phyloP scores from a whole-genome alignment of 1,284 basidiomycete genomes.

The Paramarasmius palmivorus region DNA sequence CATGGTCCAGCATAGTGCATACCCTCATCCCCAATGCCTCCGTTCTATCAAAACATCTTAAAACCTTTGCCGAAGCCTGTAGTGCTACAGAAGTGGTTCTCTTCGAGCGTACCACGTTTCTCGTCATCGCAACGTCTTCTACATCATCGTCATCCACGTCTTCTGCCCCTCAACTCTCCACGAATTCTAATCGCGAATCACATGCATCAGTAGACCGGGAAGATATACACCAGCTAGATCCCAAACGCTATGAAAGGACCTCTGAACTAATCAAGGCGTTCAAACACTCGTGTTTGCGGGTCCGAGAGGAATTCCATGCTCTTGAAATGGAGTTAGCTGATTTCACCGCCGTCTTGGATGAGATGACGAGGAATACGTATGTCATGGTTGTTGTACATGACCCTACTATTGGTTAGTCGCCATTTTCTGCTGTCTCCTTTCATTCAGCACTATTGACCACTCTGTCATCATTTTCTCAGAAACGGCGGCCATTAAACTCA shows the following conservation, averaged over 20 bases:
- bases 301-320: slow-evolving; percentile 79
- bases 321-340: slow-evolving; percentile 81
- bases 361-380: slow-evolving; percentile 93
- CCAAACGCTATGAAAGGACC: slow-evolving; percentile 92
- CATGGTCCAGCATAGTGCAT: slow-evolving; percentile 98
- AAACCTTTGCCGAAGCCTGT: slow-evolving; percentile 82
- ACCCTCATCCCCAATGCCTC: slow-evolving; percentile 93
- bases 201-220: slow-evolving; percentile 23
- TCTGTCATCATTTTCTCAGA: slow-evolving; percentile 49
- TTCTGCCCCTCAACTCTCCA: slow-evolving; percentile 28
- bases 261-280: slow-evolving; percentile 95
- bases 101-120: slow-evolving; percentile 96
- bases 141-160: slow-evolving; percentile 24
- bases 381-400: slow-evolving; percentile 89
- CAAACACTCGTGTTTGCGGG: slow-evolving; percentile 85
- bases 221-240: slow-evolving; percentile 54
- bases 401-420: slow-evolving; percentile 74
- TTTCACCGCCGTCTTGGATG: slow-evolving; percentile 92
- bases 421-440: slow-evolving; percentile 1
- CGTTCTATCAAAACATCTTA: slow-evolving; percentile 85
- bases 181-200: slow-evolving; percentile 23
- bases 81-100: slow-evolving; percentile 92
- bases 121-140: slow-evolving; percentile 86
- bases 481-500: slow-evolving; percentile 81
- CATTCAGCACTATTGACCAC: background rate